phyloP scores from a whole-genome alignment of 1,284 basidiomycete species.

The Somion occarium region DNA sequence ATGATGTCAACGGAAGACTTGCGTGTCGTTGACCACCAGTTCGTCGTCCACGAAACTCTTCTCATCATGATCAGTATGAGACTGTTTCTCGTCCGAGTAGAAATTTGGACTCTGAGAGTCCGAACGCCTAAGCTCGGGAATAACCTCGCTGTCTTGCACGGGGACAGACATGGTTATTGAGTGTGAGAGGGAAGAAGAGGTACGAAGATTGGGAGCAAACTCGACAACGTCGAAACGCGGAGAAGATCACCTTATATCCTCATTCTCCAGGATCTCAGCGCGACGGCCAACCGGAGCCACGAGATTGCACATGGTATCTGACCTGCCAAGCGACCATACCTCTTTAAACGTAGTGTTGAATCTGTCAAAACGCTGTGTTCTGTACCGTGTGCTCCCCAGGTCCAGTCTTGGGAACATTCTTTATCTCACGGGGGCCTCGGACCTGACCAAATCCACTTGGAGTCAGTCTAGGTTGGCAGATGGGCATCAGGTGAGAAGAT shows the following conservation, averaged over 20 bases:
- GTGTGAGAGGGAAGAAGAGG: neutral
- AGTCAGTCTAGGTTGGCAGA: no score
- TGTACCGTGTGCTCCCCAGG: neutral
- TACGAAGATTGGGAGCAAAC: neutral
- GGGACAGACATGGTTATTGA: neutral
- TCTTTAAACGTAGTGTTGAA: neutral
- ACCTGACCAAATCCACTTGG: neutral
- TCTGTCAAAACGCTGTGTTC: neutral
- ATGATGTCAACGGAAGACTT: no score
- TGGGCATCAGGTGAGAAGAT: no score
- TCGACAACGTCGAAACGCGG: neutral
- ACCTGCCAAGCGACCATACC: neutral
- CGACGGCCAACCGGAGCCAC: no score
- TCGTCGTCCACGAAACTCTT: neutral
- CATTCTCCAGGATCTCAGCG: neutral
- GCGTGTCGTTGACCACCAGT: neutral
- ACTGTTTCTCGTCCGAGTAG: conserved; percentile 2
- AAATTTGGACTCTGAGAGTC: neutral
- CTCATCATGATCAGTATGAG: neutral
- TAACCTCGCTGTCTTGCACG: conserved; percentile 4
- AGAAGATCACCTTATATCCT: neutral
- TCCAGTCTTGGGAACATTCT: neutral
- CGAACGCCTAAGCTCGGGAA: neutral
- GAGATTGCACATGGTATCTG: neutral
- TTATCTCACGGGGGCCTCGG: neutral